Conservation (phyloP, 176 grass and related monocot species). For the Microstegium vimineum region DNA sequence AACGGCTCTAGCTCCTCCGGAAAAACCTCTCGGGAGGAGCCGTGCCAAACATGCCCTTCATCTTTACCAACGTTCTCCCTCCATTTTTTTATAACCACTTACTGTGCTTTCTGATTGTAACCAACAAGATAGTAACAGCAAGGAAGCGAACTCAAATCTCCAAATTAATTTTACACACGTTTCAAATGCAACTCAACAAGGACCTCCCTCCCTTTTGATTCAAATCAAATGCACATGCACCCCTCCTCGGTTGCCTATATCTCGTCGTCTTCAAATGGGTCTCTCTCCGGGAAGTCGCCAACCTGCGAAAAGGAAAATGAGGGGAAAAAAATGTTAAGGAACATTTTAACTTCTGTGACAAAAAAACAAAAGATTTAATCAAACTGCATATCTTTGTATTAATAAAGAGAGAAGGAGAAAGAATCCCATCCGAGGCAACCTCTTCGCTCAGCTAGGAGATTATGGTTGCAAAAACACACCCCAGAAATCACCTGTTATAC, state of each 20-base stretch:
- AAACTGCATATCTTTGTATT: too few relatives aligned
- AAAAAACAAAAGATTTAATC: too few relatives aligned
- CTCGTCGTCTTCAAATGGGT: constrained; percentile 88
- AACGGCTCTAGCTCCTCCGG: too few relatives aligned
- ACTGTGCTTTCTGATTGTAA: too few relatives aligned
- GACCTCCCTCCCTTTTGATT: neutral
- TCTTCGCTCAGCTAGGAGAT: neutral
- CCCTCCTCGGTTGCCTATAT: constrained; percentile 38
- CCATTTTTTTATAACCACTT: too few relatives aligned
- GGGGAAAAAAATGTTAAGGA: neutral
- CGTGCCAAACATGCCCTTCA: too few relatives aligned
- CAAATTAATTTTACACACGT: neutral
- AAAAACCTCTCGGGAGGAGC: too few relatives aligned
- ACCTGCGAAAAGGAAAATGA: constrained; percentile 35
- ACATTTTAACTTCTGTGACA: constrained; percentile 1
- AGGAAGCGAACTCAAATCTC: neutral
- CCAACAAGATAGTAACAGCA: neutral
- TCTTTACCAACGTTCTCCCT: too few relatives aligned
- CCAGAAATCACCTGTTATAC: neutral
- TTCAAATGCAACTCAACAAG: neutral
- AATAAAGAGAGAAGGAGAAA: neutral
- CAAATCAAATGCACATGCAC: neutral
- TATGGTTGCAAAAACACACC: neutral
- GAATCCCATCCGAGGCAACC: neutral
- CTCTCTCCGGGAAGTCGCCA: constrained; percentile 81